A percentile compares a stretch with the other conserved stretches of the same genome.
Conservation (phyloP, 176 grass and related monocot species). For the Cenchrus purpureus region DNA sequence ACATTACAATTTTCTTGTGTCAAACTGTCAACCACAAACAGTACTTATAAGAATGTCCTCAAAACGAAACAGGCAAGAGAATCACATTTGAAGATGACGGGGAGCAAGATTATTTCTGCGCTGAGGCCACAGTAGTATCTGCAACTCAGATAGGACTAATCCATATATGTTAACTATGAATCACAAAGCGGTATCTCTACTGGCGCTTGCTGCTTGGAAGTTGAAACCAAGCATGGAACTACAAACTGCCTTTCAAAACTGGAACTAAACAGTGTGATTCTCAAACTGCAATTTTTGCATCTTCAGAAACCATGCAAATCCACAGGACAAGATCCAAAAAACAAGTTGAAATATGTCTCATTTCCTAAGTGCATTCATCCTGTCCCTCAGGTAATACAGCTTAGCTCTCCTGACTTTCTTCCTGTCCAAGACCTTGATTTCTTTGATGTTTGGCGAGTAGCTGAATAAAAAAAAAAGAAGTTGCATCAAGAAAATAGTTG, state of each 20-base stretch:
- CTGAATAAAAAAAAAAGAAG: conserved; percentile 22
- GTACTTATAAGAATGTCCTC: background rate
- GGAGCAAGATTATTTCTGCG: background rate
- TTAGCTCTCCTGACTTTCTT: conserved; percentile 91
- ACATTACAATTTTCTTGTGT: background rate
- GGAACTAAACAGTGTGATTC: background rate
- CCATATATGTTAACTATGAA: conserved; percentile 1
- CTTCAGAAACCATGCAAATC: conserved; percentile 1
- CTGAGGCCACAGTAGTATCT: background rate
- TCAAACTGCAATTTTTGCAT: background rate
- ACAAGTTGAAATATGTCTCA: conserved; percentile 17
- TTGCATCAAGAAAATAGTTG: conserved; percentile 19
- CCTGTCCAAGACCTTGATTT: conserved; percentile 88
- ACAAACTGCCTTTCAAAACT: background rate
- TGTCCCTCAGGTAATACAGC: conserved; percentile 92
- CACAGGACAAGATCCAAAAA: background rate
- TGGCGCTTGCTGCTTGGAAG: background rate
- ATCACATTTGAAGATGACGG: background rate
- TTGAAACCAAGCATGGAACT: background rate
- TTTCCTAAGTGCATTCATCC: conserved; percentile 89
- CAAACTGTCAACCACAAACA: background rate
- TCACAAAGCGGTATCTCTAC: background rate
- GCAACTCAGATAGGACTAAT: background rate
- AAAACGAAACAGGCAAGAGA: background rate
- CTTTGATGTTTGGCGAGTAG: conserved; percentile 89